Evolutionary conservation across 495 filamentous ascomycete species (phyloP), one percentile per base, ranked within the genome.

Genomic region (Xylaria scruposa): DNA sequence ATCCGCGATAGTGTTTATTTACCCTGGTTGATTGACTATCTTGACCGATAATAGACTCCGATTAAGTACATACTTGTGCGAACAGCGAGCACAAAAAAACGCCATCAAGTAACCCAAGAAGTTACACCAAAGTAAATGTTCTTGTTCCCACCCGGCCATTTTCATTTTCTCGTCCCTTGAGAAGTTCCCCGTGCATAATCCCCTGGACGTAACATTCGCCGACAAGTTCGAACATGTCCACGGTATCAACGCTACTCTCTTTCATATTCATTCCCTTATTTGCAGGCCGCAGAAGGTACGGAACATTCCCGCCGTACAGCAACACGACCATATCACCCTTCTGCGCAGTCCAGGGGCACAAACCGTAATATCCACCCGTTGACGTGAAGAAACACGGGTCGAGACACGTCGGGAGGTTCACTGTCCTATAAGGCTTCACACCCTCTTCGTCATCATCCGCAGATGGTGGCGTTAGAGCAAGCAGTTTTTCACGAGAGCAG

Each of bases 281-380:
- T 9, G 29, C 51, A 2, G 51, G 51, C 26, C 51, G 51, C 3
- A 54, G 21, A 54, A 54, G 51, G 21, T 54, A 54, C 4, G 51
- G 51, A 26, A 54, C 12, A 54, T 54, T 54, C 24, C 51, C 51
- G 9, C 51, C 51, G 24, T 54, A 54, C 9, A 54, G 24, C 51
- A 54, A 29, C 2, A 54, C 51, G 51, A 54, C 51, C 9, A 54
- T 26, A 54, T 54, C 51, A 54, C 51, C 51, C 51, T 54, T 24
- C 15, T 15, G 51, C 4, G 51, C 51, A 54, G 51, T 54, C 51
- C 21, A 54, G 51, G 51, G 51, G 21, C 51, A 54, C 21, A 54
- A 15, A 26, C 51, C 51, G 51, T 54, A 54, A 54, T 54, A 54
- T 3, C 51, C 51, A 2, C 21, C 21, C 26, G 51, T 29, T 10